These are phyloP conservation scores for Salix exigua DNA, from an alignment of 345 rosid genomes.

Conservation along the genomic window DNA sequence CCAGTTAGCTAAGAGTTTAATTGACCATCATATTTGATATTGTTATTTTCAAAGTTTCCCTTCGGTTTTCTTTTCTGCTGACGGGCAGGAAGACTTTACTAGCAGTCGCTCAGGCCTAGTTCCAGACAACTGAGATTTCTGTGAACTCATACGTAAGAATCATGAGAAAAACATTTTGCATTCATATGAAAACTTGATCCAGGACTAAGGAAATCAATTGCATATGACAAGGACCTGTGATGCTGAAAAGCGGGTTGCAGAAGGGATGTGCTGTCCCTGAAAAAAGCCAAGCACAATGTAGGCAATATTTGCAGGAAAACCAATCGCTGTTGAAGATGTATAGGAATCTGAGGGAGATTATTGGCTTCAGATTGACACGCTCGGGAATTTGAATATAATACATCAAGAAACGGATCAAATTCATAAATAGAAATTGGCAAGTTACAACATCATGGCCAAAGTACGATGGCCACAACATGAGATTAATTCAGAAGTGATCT, in stretches of 20 bases:
- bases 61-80: neutral
- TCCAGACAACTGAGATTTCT: neutral
- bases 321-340: neutral
- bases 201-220: neutral
- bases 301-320: neutral
- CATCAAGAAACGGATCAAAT: neutral
- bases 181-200: neutral
- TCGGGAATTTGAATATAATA: neutral
- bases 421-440: neutral
- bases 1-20: neutral
- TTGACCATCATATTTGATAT: neutral
- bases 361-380: neutral
- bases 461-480: neutral
- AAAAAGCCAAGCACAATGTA: neutral
- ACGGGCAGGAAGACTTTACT: neutral
- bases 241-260: neutral
- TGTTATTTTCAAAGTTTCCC: neutral
- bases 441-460: neutral
- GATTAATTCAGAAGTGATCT: neutral
- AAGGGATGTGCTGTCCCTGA: neutral
- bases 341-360: neutral
- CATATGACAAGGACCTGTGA: neutral
- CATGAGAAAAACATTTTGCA: neutral
- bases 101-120: neutral
- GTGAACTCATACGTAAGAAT: neutral